phyloP scores from a whole-genome alignment of 345 rosid genomes.

The Rhizophora apiculata region DNA sequence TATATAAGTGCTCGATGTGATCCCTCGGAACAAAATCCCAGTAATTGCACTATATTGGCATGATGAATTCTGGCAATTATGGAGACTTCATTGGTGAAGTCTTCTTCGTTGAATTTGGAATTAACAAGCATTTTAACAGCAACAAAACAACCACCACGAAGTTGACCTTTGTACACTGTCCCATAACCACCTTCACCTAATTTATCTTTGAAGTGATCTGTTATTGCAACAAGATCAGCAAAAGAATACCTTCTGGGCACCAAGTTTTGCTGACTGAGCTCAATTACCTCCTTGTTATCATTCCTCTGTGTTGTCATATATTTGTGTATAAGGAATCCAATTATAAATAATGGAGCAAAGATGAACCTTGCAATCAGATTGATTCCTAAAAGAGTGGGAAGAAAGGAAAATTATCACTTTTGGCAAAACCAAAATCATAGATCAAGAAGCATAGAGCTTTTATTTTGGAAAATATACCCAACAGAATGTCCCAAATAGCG shows the following conservation, averaged over 20 bases:
- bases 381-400: conserved; percentile 15
- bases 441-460: neutral
- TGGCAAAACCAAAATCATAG: neutral
- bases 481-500: conserved; percentile 6
- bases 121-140: conserved; percentile 28
- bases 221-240: conserved; percentile 19
- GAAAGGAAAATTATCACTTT: conserved; percentile 2
- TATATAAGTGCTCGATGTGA: conserved; percentile 16
- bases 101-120: conserved; percentile 9
- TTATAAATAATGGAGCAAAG: conserved; percentile 25
- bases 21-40: conserved; percentile 31
- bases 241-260: conserved; percentile 20
- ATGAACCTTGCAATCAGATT: conserved; percentile 27
- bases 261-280: conserved; percentile 3
- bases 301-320: conserved; percentile 12
- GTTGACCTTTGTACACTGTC: conserved; percentile 26
- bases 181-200: conserved; percentile 32
- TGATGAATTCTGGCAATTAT: conserved; percentile 23
- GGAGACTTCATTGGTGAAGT: conserved; percentile 20
- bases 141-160: conserved; percentile 20
- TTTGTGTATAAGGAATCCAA: conserved; percentile 28
- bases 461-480: conserved; percentile 13
- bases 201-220: conserved; percentile 22
- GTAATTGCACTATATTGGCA: conserved; percentile 15
- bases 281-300: neutral